phyloP scores from a whole-genome alignment of 257 asterid genomes.

The Salvia splendens region DNA sequence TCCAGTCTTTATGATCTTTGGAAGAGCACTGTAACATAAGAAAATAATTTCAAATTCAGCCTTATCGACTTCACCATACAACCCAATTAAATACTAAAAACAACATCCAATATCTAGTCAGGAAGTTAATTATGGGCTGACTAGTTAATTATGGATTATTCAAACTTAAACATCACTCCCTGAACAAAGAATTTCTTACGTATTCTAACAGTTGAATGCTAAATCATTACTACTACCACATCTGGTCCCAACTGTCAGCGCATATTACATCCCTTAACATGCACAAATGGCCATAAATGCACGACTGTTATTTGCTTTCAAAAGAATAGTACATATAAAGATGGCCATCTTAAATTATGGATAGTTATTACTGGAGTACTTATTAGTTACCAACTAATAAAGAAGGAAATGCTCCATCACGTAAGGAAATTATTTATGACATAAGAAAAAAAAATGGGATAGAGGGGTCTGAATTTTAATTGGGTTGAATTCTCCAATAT shows the following conservation, averaged over 20 bases:
- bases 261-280: not conserved
- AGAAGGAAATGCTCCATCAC: not conserved
- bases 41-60: slow-evolving; percentile 31
- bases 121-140: slow-evolving; percentile 8
- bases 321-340: not conserved
- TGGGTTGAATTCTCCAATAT: not conserved
- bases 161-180: slow-evolving; percentile 1
- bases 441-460: not conserved
- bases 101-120: not conserved
- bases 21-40: slow-evolving; percentile 67
- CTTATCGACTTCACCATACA: slow-evolving; percentile 16
- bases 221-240: not conserved
- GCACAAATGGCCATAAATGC: not conserved
- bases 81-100: slow-evolving; percentile 11
- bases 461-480: slow-evolving; percentile 9
- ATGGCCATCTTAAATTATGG: not conserved
- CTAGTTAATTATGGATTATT: slow-evolving; percentile 7
- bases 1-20: slow-evolving; percentile 96
- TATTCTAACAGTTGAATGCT: slow-evolving; percentile 18
- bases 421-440: slow-evolving; percentile 2
- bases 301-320: not conserved
- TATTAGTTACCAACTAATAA: slow-evolving; percentile 1
- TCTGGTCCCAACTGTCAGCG: not conserved
- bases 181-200: not conserved
- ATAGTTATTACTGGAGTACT: too few relatives aligned